Conservation (phyloP, 331 rosid species). For the Saraca asoca region DNA sequence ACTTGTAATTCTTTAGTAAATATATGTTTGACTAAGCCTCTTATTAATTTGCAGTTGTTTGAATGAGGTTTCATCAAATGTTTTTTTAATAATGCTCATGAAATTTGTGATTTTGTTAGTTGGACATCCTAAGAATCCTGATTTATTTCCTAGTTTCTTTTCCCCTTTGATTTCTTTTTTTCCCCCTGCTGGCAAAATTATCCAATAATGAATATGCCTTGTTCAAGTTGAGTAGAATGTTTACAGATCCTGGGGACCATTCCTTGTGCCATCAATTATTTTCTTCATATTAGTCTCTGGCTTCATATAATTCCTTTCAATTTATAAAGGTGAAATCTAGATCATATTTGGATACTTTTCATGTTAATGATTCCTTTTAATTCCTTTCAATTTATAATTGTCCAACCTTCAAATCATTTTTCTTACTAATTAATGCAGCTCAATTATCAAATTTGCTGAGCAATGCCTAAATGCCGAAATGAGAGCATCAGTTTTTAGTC, state of each 20-base stretch:
- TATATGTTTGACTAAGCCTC: neutral
- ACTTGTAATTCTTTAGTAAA: neutral
- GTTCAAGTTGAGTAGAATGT: neutral
- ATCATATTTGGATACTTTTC: slow-evolving; percentile 21
- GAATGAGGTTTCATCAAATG: neutral
- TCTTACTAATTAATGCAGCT: slow-evolving; percentile 55
- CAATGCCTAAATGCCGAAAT: slow-evolving; percentile 72
- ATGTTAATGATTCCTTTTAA: slow-evolving; percentile 2
- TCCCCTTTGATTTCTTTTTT: neutral
- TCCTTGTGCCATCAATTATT: neutral
- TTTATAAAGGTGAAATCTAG: slow-evolving; percentile 22
- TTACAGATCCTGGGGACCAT: neutral
- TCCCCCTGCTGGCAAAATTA: neutral
- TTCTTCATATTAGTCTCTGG: neutral
- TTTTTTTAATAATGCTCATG: neutral
- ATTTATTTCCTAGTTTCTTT: slow-evolving; percentile 10
- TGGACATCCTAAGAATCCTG: neutral
- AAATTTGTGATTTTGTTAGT: too few relatives aligned
- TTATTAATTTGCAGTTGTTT: slow-evolving; percentile 20
- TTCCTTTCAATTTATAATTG: neutral
- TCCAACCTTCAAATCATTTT: slow-evolving; percentile 27
- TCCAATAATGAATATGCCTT: slow-evolving; percentile 4
- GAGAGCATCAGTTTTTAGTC: slow-evolving; percentile 82
- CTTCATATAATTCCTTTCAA: slow-evolving; percentile 9
- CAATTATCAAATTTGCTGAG: slow-evolving; percentile 85